A percentile compares a stretch with the other conserved stretches of the same genome.
Evolutionary conservation across 164 flowering plant species (phyloP).

Genomic region (Dillenia turbinata): DNA sequence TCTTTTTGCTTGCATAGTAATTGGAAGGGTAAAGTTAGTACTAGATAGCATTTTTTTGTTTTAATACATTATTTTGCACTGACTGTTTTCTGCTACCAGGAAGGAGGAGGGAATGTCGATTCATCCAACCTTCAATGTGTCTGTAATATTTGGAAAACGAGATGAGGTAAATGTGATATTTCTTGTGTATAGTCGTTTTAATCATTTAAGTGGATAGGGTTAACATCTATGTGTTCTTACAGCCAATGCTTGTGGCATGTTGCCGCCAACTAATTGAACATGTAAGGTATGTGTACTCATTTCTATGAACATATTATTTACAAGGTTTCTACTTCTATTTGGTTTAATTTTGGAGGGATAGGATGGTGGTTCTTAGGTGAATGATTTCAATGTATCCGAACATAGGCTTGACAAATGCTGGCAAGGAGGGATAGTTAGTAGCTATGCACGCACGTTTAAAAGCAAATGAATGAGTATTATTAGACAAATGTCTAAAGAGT

Average conservation of each 20-base stretch:
- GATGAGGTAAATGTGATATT: conserved; percentile 60
- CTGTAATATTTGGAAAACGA: conserved; percentile 79
- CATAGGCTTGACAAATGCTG: too few relatives aligned
- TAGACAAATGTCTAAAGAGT: too few relatives aligned
- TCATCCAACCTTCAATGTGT: conserved; percentile 64
- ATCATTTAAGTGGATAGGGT: conserved; percentile 4
- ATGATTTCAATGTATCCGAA: too few relatives aligned
- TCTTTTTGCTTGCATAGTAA: too few relatives aligned
- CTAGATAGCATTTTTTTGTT: neutral
- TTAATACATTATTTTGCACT: neutral
- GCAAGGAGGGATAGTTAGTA: too few relatives aligned
- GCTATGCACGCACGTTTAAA: too few relatives aligned
- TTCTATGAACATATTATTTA: too few relatives aligned
- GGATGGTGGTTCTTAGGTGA: too few relatives aligned
- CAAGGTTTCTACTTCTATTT: neutral
- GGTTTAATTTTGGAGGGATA: neutral
- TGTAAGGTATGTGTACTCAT: conserved; percentile 49
- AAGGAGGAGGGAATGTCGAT: conserved; percentile 75
- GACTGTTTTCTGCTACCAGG: conserved; percentile 27
- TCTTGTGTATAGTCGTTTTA: neutral
- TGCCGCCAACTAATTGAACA: conserved; percentile 84
- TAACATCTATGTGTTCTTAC: conserved; percentile 22
- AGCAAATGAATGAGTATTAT: too few relatives aligned
- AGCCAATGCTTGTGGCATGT: conserved; percentile 83
- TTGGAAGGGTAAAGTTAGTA: too few relatives aligned